Evolutionary conservation across 2,329 filamentous ascomycete species (phyloP), one percentile per base, ranked within the genome.

Genomic region (Helicocarpus griseus): DNA sequence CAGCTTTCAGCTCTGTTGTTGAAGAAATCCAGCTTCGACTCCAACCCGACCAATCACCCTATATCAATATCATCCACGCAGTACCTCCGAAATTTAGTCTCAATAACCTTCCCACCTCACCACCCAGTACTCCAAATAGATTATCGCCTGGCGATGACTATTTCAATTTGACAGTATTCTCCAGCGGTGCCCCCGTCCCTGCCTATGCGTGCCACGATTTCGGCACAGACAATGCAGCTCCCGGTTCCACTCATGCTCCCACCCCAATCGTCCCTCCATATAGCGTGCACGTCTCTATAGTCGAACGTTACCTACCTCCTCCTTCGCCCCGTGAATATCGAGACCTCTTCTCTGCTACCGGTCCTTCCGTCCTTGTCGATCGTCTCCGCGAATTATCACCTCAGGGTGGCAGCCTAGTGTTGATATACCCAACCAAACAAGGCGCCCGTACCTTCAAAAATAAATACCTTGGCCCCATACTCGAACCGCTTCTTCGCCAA

Each of bases 271-370:
- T 82, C 1, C 77, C 79, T 5, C 81, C 80, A 0, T 74, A 73
- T 17, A 80, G 76, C 47, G 78, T 83, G 54, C 74, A 83, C 50
- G 69, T 83, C 38, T 78, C 80, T 1, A 71, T 83, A 11, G 72
- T 84, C 3, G 81, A 85, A 65, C 77, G 81, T 35, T 84, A 82
- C 62, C 79, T 85, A n/a, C 81, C 81, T 17, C 81, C 81, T 2
- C 75, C 79, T 0, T 80, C 75, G 21, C 61, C 68, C 0, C 73
- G 78, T 57, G 81, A 85, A 60, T 81, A 81, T 53, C 65, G 70
- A 29, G 76, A 81, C 56, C 74, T 84, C 60, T 83, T 83, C 62
- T 71, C 69, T 14, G 66, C 73, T 2, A 71, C 69, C 41, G 75
- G 77, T 4, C 75, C 74, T 2, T 84, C 81, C 0, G 70, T 81